These are phyloP conservation scores for Corymbia calophylla DNA, from an alignment of 441 rosid species.

Conservation along the genomic window DNA sequence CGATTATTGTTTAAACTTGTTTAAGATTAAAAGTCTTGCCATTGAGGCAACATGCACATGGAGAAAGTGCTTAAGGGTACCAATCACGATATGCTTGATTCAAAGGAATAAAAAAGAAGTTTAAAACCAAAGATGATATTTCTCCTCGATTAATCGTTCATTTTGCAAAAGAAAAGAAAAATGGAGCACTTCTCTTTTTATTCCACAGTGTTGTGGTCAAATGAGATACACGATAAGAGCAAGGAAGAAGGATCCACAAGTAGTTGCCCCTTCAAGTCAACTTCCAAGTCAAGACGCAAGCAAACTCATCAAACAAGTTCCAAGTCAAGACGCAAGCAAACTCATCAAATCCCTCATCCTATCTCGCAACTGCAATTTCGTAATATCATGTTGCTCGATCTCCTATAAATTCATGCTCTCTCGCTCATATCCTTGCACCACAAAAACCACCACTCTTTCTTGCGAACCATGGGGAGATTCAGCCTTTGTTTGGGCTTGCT, in stretches of 20 bases:
- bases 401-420: background rate
- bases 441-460: background rate
- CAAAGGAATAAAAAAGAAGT: background rate
- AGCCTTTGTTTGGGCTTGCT: background rate
- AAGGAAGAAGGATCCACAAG: background rate
- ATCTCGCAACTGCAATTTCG: background rate
- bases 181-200: background rate
- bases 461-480: background rate
- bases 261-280: background rate
- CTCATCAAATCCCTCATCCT: background rate
- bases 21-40: background rate
- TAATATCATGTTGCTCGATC: background rate
- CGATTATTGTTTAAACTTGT: background rate
- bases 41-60: background rate
- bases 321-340: background rate
- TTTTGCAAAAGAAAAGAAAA: background rate
- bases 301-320: background rate
- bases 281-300: background rate
- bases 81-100: background rate
- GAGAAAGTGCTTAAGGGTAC: background rate
- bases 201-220: background rate
- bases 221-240: background rate
- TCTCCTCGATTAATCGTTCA: background rate
- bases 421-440: background rate
- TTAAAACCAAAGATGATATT: background rate